A percentile compares a stretch with the other conserved stretches of the same genome.
Conservation (phyloP, 2,329 filamentous ascomycete species). For the Rhytidhysteron rufulum region DNA sequence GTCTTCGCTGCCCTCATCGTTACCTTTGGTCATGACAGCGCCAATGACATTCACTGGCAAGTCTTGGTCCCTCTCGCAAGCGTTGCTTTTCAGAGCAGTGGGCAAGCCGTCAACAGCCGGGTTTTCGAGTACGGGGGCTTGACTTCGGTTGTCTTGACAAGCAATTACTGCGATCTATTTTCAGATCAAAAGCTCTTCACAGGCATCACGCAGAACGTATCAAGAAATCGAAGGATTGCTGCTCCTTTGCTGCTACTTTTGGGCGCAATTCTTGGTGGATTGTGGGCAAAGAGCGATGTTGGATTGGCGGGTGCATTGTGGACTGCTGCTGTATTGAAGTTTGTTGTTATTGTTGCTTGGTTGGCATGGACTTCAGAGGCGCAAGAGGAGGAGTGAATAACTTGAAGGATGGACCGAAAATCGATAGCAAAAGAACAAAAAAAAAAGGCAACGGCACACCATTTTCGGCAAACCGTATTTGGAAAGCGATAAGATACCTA, state of each 20-base stretch:
- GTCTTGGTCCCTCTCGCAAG: conserved; percentile 65
- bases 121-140: conserved; percentile 66
- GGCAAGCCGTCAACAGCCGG: conserved; percentile 71
- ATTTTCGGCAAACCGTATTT: too few relatives aligned
- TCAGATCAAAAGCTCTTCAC: conserved; percentile 57
- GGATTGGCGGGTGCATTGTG: conserved; percentile 52
- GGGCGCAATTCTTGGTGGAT: conserved; percentile 53
- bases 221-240: conserved; percentile 51
- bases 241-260: conserved; percentile 51
- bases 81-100: conserved; percentile 72
- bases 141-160: conserved; percentile 76
- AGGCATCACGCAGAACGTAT: conserved; percentile 40
- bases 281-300: conserved; percentile 50
- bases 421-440: too few relatives aligned
- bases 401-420: too few relatives aligned
- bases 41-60: conserved; percentile 40
- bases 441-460: too few relatives aligned
- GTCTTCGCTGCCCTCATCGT: conserved; percentile 41
- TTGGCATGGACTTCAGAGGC: conserved; percentile 38
- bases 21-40: conserved; percentile 34
- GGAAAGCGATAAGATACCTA: too few relatives aligned
- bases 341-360: conserved; percentile 37
- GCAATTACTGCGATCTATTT: conserved; percentile 77
- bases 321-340: conserved; percentile 42
- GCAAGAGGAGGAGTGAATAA: conserved; percentile 5